Percentiles rank a stretch among this genome's conserved stretches.
Evolutionary conservation across 2,329 filamentous ascomycete genomes (phyloP).

Genomic region (Ophiostoma perfectum): DNA sequence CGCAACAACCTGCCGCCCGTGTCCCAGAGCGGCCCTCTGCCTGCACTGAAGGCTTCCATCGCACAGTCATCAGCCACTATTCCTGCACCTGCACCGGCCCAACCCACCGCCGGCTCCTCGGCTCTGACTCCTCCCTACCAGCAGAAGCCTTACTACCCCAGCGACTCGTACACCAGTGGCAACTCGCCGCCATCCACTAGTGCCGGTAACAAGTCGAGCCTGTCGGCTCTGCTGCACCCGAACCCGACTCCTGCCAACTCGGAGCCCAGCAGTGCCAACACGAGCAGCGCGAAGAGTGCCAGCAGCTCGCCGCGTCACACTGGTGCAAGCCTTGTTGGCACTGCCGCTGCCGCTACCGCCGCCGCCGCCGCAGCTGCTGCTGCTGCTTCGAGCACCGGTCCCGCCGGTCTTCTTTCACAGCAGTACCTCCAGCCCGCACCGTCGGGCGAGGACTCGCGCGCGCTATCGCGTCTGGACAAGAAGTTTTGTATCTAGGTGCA

Average conservation of each 20-base stretch:
- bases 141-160: constrained; percentile 31
- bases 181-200: constrained; percentile 17
- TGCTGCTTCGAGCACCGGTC: background rate
- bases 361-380: background rate
- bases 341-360: background rate
- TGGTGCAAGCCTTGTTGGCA: background rate
- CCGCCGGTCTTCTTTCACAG: constrained; percentile 14
- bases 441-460: constrained; percentile 27
- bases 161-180: constrained; percentile 27
- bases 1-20: constrained; percentile 20
- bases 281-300: constrained; percentile 38
- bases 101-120: background rate
- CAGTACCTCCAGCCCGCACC: constrained; percentile 27
- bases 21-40: constrained; percentile 19
- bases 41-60: constrained; percentile 15
- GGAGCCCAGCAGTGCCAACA: constrained; percentile 38
- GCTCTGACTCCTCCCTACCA: constrained; percentile 27
- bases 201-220: constrained; percentile 39
- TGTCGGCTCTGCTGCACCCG: constrained; percentile 48
- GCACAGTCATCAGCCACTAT: background rate
- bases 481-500: constrained; percentile 30
- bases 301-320: constrained; percentile 46
- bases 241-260: constrained; percentile 46
- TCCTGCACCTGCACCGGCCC: background rate
- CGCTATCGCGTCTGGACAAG: constrained; percentile 28